Percentiles rank a stretch among this genome's conserved stretches.
Evolutionary conservation across 176 grass and related monocot species (phyloP).

Genomic region (Musa acuminata): DNA sequence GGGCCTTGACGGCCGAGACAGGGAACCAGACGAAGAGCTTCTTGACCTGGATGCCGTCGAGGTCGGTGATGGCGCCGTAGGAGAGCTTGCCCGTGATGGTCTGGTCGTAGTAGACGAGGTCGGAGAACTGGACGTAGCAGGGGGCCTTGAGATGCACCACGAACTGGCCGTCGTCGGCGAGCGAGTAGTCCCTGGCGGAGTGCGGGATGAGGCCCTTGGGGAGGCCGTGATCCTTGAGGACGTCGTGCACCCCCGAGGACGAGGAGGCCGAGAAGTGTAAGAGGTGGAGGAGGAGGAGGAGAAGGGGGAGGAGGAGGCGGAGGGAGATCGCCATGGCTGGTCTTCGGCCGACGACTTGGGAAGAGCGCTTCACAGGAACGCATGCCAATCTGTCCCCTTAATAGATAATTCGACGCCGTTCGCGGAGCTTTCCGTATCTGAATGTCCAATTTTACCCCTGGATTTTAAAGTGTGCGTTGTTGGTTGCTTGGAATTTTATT

Average conservation of each 20-base stretch:
- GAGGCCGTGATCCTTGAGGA: constrained; percentile 67
- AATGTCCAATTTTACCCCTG: too few species aligned
- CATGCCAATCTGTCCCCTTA: too few species aligned
- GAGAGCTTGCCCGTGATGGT: constrained; percentile 41
- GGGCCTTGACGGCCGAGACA: constrained; percentile 44
- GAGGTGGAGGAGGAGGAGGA: not conserved
- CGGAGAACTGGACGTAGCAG: constrained; percentile 59
- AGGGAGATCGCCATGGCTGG: not conserved
- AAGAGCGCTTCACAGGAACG: not conserved
- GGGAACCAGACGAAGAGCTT: constrained; percentile 79
- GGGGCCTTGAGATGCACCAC: constrained; percentile 43
- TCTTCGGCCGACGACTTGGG: not conserved
- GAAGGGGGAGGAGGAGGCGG: not conserved
- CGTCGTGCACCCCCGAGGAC: constrained; percentile 28
- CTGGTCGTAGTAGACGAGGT: constrained; percentile 61
- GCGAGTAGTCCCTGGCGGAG: constrained; percentile 46
- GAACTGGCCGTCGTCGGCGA: constrained; percentile 45
- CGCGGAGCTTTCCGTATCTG: too few species aligned
- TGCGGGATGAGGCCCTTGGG: constrained; percentile 58
- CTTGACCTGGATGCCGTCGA: constrained; percentile 71
- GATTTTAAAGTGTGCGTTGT: too few species aligned
- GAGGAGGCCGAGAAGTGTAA: not conserved
- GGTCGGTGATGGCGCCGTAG: constrained; percentile 36
- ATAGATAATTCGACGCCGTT: too few species aligned
- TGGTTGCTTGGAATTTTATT: too few species aligned